phyloP scores from a whole-genome alignment of 2,329 filamentous ascomycete genomes.

The Diaporthe citrichinensis region DNA sequence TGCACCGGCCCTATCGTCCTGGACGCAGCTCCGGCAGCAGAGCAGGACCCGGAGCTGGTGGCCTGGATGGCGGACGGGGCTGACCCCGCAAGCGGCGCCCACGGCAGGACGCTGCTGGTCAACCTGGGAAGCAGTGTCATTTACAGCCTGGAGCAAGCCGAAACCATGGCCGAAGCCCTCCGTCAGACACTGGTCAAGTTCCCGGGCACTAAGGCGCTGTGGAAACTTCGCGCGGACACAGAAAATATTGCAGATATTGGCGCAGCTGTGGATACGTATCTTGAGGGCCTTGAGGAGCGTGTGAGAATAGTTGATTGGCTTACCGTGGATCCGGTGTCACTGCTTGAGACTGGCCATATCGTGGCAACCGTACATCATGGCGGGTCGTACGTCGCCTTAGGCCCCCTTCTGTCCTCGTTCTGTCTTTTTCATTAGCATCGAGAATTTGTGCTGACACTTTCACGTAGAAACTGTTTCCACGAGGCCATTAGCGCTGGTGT shows the following conservation, averaged over 20 bases:
- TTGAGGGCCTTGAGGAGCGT: conserved; percentile 42
- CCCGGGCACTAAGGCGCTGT: conserved; percentile 50
- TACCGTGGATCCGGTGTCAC: conserved; percentile 49
- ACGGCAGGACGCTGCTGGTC: conserved; percentile 46
- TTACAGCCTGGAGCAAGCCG: conserved; percentile 45
- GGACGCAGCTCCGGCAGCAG: conserved; percentile 40
- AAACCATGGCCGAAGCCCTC: conserved; percentile 48
- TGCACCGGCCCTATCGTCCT: conserved; percentile 46
- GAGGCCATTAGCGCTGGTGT: conserved; percentile 59
- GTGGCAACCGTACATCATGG: conserved; percentile 56
- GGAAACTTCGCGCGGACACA: conserved; percentile 48
- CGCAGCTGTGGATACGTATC: conserved; percentile 40
- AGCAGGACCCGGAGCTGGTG: conserved; percentile 48
- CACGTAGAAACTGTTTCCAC: conserved; percentile 32
- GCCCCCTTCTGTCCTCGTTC: neutral
- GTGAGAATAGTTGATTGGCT: conserved; percentile 50
- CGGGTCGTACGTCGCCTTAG: conserved; percentile 49
- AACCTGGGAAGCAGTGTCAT: conserved; percentile 47
- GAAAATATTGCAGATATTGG: conserved; percentile 41
- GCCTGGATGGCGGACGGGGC: conserved; percentile 42
- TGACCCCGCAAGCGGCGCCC: neutral
- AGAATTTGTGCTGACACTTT: neutral
- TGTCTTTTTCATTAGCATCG: neutral
- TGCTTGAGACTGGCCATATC: conserved; percentile 54
- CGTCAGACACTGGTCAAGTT: conserved; percentile 42